These are phyloP conservation scores for Austroboletus novae-zelandiae DNA, from an alignment of 1,284 basidiomycete species.

Conservation along the genomic window DNA sequence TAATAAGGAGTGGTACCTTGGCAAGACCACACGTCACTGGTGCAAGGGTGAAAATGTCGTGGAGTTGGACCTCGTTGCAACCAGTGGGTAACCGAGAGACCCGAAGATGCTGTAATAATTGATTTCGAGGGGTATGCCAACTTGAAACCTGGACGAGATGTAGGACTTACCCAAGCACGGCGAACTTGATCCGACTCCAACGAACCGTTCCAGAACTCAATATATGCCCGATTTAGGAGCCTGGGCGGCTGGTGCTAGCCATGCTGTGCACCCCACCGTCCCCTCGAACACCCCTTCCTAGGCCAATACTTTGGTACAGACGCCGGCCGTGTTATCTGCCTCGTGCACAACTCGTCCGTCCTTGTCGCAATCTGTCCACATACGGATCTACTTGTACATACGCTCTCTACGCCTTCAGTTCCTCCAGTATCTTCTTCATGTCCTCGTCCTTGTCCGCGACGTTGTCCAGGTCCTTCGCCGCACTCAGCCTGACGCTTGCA, in stretches of 20 bases:
- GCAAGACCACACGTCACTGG: constrained; percentile 5
- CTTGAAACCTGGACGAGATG: constrained; percentile 4
- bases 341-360: constrained; percentile 13
- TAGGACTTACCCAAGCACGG: not conserved
- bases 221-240: constrained; percentile 10
- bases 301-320: constrained; percentile 22
- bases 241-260: constrained; percentile 13
- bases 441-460: constrained; percentile 46
- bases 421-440: constrained; percentile 55
- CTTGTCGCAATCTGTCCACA: too few species aligned
- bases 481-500: not conserved
- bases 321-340: constrained; percentile 30
- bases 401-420: constrained; percentile 43
- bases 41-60: constrained; percentile 1
- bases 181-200: constrained; percentile 4
- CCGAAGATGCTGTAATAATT: constrained; percentile 22
- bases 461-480: constrained; percentile 42
- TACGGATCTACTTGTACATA: too few species aligned
- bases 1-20: not conserved
- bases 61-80: constrained; percentile 15
- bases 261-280: not conserved
- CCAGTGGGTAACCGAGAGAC: not conserved
- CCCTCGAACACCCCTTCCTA: constrained; percentile 22
- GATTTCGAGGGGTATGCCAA: constrained; percentile 6
- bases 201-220: constrained; percentile 11